Conservation (phyloP, 345 rosid genomes). For the Geranium brycei region DNA sequence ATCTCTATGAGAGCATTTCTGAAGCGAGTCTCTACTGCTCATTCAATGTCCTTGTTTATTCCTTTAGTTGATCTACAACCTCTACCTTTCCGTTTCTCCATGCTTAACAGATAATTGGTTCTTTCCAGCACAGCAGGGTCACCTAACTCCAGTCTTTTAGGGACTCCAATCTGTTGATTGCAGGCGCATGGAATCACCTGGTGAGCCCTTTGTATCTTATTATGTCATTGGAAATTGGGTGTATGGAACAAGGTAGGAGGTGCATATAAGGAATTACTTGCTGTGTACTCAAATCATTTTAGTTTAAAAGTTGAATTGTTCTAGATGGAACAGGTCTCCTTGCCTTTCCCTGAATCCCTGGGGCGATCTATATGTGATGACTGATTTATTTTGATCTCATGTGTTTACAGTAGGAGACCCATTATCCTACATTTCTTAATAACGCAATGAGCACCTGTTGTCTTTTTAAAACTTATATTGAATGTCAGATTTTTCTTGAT, state of each 20-base stretch:
- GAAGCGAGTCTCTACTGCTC: not conserved
- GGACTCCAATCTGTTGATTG: constrained; percentile 9
- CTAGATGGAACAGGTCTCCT: not conserved
- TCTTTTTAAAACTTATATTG: not conserved
- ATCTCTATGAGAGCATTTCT: not conserved
- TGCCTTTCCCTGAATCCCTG: not conserved
- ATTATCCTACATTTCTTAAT: not conserved
- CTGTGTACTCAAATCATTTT: not conserved
- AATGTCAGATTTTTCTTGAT: too few relatives aligned
- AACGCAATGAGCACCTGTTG: not conserved
- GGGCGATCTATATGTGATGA: not conserved
- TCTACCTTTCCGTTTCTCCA: not conserved
- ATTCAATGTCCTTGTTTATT: not conserved
- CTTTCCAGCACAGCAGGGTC: constrained; percentile 6
- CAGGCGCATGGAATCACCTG: constrained; percentile 53
- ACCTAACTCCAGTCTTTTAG: not conserved
- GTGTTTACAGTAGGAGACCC: not conserved
- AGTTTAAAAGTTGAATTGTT: not conserved
- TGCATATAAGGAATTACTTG: not conserved
- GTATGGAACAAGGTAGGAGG: not conserved
- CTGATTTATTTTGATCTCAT: not conserved
- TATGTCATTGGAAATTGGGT: not conserved
- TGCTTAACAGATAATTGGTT: not conserved
- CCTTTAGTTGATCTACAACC: not conserved
- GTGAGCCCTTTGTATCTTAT: constrained; percentile 15